Base-by-base conservation (phyloP, 2,329 filamentous ascomycete species). In the Diaporthe humulicola region DNA sequence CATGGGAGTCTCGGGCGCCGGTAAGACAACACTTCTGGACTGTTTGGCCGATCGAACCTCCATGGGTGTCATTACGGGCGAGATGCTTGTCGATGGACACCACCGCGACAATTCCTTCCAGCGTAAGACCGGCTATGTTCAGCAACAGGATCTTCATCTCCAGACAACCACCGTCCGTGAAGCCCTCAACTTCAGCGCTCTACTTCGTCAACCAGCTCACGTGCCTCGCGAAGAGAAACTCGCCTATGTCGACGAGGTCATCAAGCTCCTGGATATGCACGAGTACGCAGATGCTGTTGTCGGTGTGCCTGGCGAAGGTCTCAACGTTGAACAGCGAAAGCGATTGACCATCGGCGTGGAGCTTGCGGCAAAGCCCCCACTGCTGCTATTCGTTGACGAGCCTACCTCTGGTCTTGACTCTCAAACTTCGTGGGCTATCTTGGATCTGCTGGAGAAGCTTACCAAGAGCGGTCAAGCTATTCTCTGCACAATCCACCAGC, bases 401-500 rank as follows among this genome's bases (percentile, higher is more conserved):
- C 95, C 95, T 25, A 98, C 95, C 4, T 97, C 95, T 54, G 95
- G 95, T 87, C 90, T 98, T 38, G 95, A 98, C 83, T 94, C 92
- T 80, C 95, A 98, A 83, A 97, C 95, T 1, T 96, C 95, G 0
- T 98, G 94, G 94, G 94, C 94, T 77, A 98, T 98, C 81, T 88
- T 95, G 57, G 92, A 94, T 82, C 89, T 98, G 28, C 89, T 98
- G 61, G 93, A 96, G 83, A 98, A 96, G 84, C 88, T 98, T 36
- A 95, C 95, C 78, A 93, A 96, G 82, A 93, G 92, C 73, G 95
- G 95, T 6, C 94, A 96, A 82, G 95, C 95, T 70, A 94, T 98
- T 84, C 91, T 98, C n/a, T 98, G 95, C 85, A 98, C 95, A 0
- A 98, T 98, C 74, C 95, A 98, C 83, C 95, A 98, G 82, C 95